phyloP scores from a whole-genome alignment of 2,329 filamentous ascomycete species.

The Nemania sp. region DNA sequence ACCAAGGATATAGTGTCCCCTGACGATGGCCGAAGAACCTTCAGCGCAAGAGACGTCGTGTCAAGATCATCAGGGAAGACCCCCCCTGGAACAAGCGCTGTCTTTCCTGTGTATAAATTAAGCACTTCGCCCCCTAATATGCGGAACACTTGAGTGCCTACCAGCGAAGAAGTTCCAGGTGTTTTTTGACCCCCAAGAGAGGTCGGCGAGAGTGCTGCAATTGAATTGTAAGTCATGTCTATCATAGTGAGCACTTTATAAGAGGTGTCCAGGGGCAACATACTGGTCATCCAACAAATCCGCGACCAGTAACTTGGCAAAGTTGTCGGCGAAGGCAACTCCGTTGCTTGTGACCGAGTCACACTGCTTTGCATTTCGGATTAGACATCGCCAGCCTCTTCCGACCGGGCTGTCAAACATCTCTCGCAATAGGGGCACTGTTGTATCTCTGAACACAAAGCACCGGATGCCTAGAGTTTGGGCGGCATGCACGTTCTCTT shows the following conservation, averaged over 20 bases:
- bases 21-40: background rate
- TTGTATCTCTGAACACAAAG: constrained; percentile 15
- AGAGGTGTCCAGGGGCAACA: no score
- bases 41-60: background rate
- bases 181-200: background rate
- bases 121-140: no score
- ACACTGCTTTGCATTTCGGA: constrained; percentile 14
- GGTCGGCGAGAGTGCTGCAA: background rate
- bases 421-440: background rate
- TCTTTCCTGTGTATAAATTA: background rate
- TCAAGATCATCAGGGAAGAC: background rate
- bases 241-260: no score
- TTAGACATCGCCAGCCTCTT: constrained; percentile 18
- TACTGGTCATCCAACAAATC: background rate
- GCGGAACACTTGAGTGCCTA: background rate
- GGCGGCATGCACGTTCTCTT: constrained; percentile 21
- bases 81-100: background rate
- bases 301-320: constrained; percentile 17
- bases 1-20: background rate
- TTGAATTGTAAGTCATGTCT: no score
- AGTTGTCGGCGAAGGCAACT: constrained; percentile 15
- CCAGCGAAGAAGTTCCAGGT: constrained; percentile 1
- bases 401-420: constrained; percentile 9
- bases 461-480: constrained; percentile 38
- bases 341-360: constrained; percentile 11